Base-by-base conservation (phyloP, 345 rosid species). In the Physaria fendleri region DNA sequence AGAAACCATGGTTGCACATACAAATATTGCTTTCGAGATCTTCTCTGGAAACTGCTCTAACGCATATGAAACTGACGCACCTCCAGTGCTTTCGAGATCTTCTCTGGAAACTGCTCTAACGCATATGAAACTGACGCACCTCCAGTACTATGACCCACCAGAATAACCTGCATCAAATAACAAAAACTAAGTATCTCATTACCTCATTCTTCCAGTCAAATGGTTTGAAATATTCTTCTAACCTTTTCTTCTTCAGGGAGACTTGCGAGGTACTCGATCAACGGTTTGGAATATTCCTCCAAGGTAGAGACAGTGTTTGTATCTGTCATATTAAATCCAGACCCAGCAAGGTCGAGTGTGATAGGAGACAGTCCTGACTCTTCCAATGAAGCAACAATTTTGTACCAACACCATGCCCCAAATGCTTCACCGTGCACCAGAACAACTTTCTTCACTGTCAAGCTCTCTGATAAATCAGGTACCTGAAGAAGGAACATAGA, bases 361-460 rank as follows among this genome's bases (percentile, higher is more conserved):
- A 76, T 62, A 16, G 96, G 90, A 52, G 49, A 63, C 30, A 85
- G 75, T 41, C 96, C 90, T 6, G 71, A 82, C 78, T 88, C 98
- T 76, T 92, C 96, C 65, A 88, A 62, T 42, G 69, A 80, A 59
- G 90, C 81, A 65, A 92, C 66, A 10, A 83, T 88, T 73, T 92
- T 88, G 68, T 88, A 92, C 96, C 98, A 92, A 79, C 93, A 88
- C 96, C 98, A 92, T 27, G 90, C 95, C 64, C 98, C 98, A 76
- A 85, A 92, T 1, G 96, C 96, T 77, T 84, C 98, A 62, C 98
- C 98, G 27, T 92, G 98, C 29, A 92, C 72, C 49, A 92, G 62
- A 59, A 92, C 44, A 22, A 92, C 37, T 58, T 77, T 92, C 67
- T 77, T 92, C 17, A 72, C 64, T 34, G 68, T 82, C 62, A 88